Percentiles rank a stretch among this genome's conserved stretches.
These are phyloP conservation scores for Yarrowia sp. DNA, from an alignment of 805 yeast species.

Conservation along the genomic window DNA sequence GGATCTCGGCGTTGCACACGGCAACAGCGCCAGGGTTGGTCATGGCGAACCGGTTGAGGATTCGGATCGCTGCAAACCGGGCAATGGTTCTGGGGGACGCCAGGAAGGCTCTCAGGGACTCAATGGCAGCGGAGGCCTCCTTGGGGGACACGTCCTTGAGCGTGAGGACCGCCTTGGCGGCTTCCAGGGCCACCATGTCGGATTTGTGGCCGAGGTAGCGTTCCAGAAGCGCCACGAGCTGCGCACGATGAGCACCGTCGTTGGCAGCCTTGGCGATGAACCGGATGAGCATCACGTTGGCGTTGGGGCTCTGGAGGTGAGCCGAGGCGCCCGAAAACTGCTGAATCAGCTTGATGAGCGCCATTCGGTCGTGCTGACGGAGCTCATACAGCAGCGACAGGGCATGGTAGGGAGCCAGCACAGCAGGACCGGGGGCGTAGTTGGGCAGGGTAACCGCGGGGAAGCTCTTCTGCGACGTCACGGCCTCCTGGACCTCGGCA, in stretches of 20 bases:
- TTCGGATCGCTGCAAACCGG: conserved; percentile 91
- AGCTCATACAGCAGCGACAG: conserved; percentile 86
- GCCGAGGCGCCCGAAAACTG: conserved; percentile 66
- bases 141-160: conserved; percentile 65
- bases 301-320: conserved; percentile 77
- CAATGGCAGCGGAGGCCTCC: conserved; percentile 68
- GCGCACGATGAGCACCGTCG: conserved; percentile 70
- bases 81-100: conserved; percentile 89
- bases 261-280: conserved; percentile 73
- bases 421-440: conserved; percentile 55
- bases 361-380: conserved; percentile 92
- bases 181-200: conserved; percentile 91
- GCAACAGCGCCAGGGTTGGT: conserved; percentile 74
- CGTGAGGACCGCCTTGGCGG: conserved; percentile 74
- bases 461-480: conserved; percentile 61
- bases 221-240: conserved; percentile 68
- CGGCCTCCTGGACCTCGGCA: conserved; percentile 93
- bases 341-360: conserved; percentile 86
- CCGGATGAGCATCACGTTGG: conserved; percentile 84
- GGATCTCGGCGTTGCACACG: conserved; percentile 83
- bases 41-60: conserved; percentile 84
- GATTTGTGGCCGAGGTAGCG: conserved; percentile 79
- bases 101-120: conserved; percentile 75
- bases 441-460: conserved; percentile 45
- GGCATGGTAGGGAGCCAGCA: conserved; percentile 95